Evolutionary conservation across 2,329 filamentous ascomycete genomes (phyloP).

Genomic region (Fusarium solani-melongenae): DNA sequence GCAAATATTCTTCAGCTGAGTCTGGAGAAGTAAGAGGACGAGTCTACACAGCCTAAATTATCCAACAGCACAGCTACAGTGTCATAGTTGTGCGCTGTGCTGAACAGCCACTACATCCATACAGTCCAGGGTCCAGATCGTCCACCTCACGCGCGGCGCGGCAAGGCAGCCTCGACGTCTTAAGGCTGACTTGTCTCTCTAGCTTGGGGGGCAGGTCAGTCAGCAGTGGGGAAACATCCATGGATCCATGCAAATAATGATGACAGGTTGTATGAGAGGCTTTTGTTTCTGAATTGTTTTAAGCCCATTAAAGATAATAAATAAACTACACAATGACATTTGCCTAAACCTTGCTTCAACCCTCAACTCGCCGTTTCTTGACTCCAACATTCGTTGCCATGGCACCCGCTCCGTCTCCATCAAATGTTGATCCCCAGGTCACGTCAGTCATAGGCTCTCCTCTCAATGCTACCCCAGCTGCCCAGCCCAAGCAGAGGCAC

Average conservation of each 20-base stretch:
- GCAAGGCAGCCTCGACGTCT: slow-evolving; percentile 26
- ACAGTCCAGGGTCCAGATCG: slow-evolving; percentile 19
- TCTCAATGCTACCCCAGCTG: background rate
- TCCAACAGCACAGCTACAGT: background rate
- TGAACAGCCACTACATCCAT: background rate
- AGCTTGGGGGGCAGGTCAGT: background rate
- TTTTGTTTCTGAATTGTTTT: background rate
- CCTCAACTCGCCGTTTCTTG: background rate
- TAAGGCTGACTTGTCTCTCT: slow-evolving; percentile 28
- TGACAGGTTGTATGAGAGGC: background rate
- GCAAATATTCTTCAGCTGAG: background rate
- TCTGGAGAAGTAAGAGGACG: background rate
- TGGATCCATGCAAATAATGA: background rate
- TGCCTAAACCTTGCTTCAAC: background rate
- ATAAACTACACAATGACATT: background rate
- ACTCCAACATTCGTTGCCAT: slow-evolving; percentile 16
- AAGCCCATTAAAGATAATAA: background rate
- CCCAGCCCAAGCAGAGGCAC: background rate
- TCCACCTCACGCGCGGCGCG: slow-evolving; percentile 18
- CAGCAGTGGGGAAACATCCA: background rate
- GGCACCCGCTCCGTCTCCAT: slow-evolving; percentile 21
- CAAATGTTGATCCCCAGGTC: slow-evolving; percentile 7
- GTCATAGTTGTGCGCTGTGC: background rate
- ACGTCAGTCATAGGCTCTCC: background rate
- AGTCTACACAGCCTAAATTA: background rate